Evolutionary conservation across 73 alveolate species (phyloP).

Genomic region (Paramecium bursaria): DNA sequence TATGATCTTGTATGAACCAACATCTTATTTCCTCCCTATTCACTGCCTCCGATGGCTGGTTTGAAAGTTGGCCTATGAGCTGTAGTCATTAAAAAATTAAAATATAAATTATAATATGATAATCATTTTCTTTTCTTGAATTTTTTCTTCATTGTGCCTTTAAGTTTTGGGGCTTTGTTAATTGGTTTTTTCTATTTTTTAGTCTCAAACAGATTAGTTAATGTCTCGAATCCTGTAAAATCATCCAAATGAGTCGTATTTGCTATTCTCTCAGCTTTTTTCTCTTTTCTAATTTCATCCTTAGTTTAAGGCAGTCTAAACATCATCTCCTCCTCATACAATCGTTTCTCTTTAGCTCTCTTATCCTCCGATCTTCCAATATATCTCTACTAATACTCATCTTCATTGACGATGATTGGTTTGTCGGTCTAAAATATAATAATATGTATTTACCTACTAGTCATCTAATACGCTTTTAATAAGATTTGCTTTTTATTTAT

Average conservation of each 20-base stretch:
- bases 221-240: slow-evolving; percentile 45
- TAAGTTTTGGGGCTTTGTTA: neutral
- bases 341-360: slow-evolving; percentile 14
- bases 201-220: neutral
- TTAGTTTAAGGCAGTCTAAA: slow-evolving; percentile 39
- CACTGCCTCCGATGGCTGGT: slow-evolving; percentile 89
- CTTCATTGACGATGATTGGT: slow-evolving; percentile 24
- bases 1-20: slow-evolving; percentile 91
- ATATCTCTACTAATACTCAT: slow-evolving; percentile 5
- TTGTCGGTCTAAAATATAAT: slow-evolving; percentile 16
- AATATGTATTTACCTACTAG: neutral
- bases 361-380: slow-evolving; percentile 60
- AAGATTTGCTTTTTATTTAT: slow-evolving; percentile 9
- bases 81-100: slow-evolving; percentile 89
- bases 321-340: slow-evolving; percentile 44
- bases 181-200: slow-evolving; percentile 11
- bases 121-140: slow-evolving; percentile 17
- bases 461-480: slow-evolving; percentile 32
- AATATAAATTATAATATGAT: slow-evolving; percentile 11
- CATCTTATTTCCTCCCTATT: slow-evolving; percentile 87
- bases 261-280: slow-evolving; percentile 44
- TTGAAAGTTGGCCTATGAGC: slow-evolving; percentile 99
- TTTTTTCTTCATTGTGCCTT: slow-evolving; percentile 38
- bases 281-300: slow-evolving; percentile 46
- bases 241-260: slow-evolving; percentile 31